Conservation (phyloP, 345 rosid species). For the Melaleuca quinquenervia region DNA sequence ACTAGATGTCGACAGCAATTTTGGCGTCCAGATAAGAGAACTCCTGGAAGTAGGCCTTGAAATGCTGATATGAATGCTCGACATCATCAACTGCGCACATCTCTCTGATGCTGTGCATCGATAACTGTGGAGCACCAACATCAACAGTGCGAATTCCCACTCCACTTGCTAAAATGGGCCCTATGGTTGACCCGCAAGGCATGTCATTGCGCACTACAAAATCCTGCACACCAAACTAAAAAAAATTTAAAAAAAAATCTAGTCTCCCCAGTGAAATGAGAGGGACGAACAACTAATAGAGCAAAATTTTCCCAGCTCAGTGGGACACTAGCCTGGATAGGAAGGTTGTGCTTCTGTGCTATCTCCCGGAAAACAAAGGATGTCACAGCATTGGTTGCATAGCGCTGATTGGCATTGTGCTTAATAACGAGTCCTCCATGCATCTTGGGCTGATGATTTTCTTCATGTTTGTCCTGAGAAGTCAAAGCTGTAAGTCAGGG, state of each 20-base stretch:
- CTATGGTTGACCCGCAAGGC: constrained; percentile 93
- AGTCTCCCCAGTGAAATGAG: not conserved
- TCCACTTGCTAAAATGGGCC: constrained; percentile 92
- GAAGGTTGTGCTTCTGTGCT: constrained; percentile 61
- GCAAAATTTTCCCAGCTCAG: not conserved
- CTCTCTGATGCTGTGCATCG: constrained; percentile 97
- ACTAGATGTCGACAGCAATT: constrained; percentile 40
- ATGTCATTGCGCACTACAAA: constrained; percentile 96
- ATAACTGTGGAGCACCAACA: constrained; percentile 92
- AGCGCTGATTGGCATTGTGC: constrained; percentile 93
- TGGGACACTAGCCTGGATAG: constrained; percentile 42
- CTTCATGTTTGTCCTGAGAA: constrained; percentile 90
- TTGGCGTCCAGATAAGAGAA: constrained; percentile 55
- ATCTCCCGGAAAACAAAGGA: constrained; percentile 78
- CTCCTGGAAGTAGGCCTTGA: constrained; percentile 80
- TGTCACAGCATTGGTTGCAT: constrained; percentile 91
- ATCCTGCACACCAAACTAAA: constrained; percentile 33
- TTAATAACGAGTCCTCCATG: constrained; percentile 99
- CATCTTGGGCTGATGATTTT: constrained; percentile 90
- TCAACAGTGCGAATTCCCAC: constrained; percentile 93
- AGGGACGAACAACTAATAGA: not conserved
- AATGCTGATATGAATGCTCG: constrained; percentile 68
- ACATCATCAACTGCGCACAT: constrained; percentile 92
- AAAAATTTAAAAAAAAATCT: not conserved
- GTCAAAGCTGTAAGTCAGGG: not conserved